These are phyloP conservation scores for Nemophila menziesii DNA, from an alignment of 257 asterid species.

Conservation along the genomic window DNA sequence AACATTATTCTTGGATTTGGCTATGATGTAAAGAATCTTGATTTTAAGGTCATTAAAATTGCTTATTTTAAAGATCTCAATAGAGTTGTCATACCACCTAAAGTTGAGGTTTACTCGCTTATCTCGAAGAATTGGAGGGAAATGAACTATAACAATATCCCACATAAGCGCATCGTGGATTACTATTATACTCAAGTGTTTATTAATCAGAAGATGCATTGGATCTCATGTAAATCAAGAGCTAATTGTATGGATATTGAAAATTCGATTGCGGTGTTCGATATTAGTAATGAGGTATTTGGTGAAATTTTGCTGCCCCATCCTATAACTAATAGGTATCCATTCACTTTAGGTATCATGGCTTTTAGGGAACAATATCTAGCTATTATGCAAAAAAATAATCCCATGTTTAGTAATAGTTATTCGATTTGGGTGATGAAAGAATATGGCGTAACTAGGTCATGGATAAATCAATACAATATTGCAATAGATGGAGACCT, in stretches of 20 bases:
- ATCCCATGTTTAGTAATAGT: background rate
- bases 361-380: constrained; percentile 3
- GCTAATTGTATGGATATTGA: background rate
- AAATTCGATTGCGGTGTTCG: constrained; percentile 13
- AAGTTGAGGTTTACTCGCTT: constrained; percentile 6
- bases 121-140: constrained; percentile 7
- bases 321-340: constrained; percentile 1
- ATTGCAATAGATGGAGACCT: background rate
- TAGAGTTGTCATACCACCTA: constrained; percentile 6
- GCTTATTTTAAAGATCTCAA: constrained; percentile 7
- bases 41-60: constrained; percentile 14
- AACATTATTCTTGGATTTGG: constrained; percentile 12
- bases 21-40: constrained; percentile 6
- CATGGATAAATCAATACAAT: constrained; percentile 11
- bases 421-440: constrained; percentile 16
- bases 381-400: constrained; percentile 1
- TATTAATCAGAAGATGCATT: constrained; percentile 7
- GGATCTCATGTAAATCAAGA: constrained; percentile 2
- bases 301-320: constrained; percentile 5
- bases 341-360: background rate
- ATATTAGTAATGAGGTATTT: constrained; percentile 9
- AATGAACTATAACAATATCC: background rate
- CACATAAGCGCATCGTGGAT: constrained; percentile 9
- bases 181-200: constrained; percentile 9
- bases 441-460: constrained; percentile 6